These are phyloP conservation scores for Lactarius hengduanensis DNA, from an alignment of 768 basidiomycete genomes.

Conservation along the genomic window DNA sequence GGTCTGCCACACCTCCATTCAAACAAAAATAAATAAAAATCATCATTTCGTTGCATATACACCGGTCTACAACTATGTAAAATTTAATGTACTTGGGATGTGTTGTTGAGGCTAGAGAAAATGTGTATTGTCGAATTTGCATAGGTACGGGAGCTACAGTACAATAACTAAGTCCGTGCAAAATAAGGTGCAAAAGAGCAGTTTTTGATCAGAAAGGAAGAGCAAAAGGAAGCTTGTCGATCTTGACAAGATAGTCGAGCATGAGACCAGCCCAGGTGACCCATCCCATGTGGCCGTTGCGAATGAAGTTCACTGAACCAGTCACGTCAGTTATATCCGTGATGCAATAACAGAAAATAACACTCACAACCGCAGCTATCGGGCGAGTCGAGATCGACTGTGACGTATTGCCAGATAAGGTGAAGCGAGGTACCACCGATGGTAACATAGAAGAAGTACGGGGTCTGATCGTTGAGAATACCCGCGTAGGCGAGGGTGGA, in stretches of 20 bases:
- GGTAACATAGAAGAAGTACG: slow-evolving; percentile 29
- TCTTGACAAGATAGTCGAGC: slow-evolving; percentile 30
- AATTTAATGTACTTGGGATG: no score
- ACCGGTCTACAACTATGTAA: no score
- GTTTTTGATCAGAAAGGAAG: slow-evolving; percentile 15
- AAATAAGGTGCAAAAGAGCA: not conserved
- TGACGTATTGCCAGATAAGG: slow-evolving; percentile 32
- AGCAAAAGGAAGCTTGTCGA: slow-evolving; percentile 21
- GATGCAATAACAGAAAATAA: not conserved
- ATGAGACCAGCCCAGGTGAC: slow-evolving; percentile 30
- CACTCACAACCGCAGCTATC: slow-evolving; percentile 29
- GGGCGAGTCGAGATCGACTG: slow-evolving; percentile 29
- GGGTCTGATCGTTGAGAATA: slow-evolving; percentile 37
- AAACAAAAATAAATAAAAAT: no score
- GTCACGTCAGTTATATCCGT: not conserved
- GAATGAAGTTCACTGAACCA: slow-evolving; percentile 25
- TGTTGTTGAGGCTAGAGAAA: no score
- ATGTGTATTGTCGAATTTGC: no score
- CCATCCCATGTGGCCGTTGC: slow-evolving; percentile 30
- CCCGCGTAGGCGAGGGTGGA: slow-evolving; percentile 54
- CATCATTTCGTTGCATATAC: no score
- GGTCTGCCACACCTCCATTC: no score
- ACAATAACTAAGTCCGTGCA: slow-evolving; percentile 3
- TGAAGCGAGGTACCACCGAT: slow-evolving; percentile 30
- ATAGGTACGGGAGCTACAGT: not conserved